phyloP scores from a whole-genome alignment of 352 stramenopile species.

The Peronospora belbahrii region DNA sequence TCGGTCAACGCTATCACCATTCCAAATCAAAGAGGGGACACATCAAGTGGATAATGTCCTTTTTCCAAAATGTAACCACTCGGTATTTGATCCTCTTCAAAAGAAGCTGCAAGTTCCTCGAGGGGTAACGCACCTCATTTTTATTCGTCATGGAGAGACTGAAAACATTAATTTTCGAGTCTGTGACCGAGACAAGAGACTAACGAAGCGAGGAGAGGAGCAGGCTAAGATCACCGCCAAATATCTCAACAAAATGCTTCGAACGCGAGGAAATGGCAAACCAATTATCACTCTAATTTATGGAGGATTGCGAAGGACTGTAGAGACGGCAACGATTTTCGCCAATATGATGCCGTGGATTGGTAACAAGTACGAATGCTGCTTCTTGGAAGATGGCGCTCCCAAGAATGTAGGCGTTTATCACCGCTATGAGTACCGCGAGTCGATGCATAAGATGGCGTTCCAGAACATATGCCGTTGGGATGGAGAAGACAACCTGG shows the following conservation, averaged over 20 bases:
- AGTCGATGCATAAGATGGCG: slow-evolving; percentile 70
- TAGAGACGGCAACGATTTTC: slow-evolving; percentile 60
- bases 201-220: slow-evolving; percentile 51
- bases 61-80: slow-evolving; percentile 37
- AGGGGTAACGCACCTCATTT: slow-evolving; percentile 53
- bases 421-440: slow-evolving; percentile 60
- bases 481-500: slow-evolving; percentile 29
- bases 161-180: slow-evolving; percentile 84
- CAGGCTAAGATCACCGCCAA: slow-evolving; percentile 48
- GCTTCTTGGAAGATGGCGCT: slow-evolving; percentile 67
- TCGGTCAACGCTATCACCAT: slow-evolving; percentile 30
- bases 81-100: slow-evolving; percentile 7
- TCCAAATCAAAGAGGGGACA: slow-evolving; percentile 46
- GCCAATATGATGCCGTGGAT: slow-evolving; percentile 61
- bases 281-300: slow-evolving; percentile 53
- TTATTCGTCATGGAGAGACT: slow-evolving; percentile 68
- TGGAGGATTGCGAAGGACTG: slow-evolving; percentile 49
- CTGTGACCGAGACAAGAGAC: slow-evolving; percentile 58
- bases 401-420: slow-evolving; percentile 45
- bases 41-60: slow-evolving; percentile 53
- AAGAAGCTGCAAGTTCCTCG: slow-evolving; percentile 11
- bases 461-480: slow-evolving; percentile 63
- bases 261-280: slow-evolving; percentile 22
- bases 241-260: slow-evolving; percentile 45
- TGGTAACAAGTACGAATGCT: slow-evolving; percentile 48